These are phyloP conservation scores for Glycine soja DNA, from an alignment of 306 rosid species.

Conservation along the genomic window DNA sequence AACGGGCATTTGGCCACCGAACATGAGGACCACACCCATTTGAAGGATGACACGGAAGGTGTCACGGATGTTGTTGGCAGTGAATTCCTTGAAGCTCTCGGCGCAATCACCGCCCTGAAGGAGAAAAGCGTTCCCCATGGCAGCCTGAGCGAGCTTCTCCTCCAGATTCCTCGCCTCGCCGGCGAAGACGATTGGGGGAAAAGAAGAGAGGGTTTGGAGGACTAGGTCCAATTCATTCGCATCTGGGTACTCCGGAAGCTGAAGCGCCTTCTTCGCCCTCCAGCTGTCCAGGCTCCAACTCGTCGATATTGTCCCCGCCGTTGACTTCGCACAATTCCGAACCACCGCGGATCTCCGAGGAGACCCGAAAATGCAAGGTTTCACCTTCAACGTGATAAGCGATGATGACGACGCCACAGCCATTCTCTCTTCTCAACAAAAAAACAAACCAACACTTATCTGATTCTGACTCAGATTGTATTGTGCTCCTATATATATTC, in stretches of 20 bases:
- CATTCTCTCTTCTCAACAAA: slow-evolving; percentile 16
- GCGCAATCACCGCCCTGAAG: slow-evolving; percentile 72
- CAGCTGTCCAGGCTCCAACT: slow-evolving; percentile 50
- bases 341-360: slow-evolving; percentile 26
- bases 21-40: slow-evolving; percentile 61
- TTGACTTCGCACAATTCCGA: not conserved
- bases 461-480: too few relatives aligned
- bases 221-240: slow-evolving; percentile 44
- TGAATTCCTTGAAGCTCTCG: slow-evolving; percentile 88
- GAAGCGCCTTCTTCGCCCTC: slow-evolving; percentile 51
- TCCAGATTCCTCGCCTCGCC: slow-evolving; percentile 58
- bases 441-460: too few relatives aligned
- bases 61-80: slow-evolving; percentile 61
- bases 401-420: slow-evolving; percentile 35
- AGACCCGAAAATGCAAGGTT: not conserved
- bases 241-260: slow-evolving; percentile 57
- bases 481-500: too few relatives aligned
- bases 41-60: slow-evolving; percentile 61
- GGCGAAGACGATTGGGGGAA: slow-evolving; percentile 56
- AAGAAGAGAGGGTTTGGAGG: slow-evolving; percentile 49
- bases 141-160: slow-evolving; percentile 54
- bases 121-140: slow-evolving; percentile 56
- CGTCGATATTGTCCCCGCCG: not conserved
- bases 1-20: slow-evolving; percentile 64
- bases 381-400: slow-evolving; percentile 26